A percentile compares a stretch with the other conserved stretches of the same genome.
Conservation (phyloP, 2,329 filamentous ascomycete species). For the Catunica adiposa region DNA sequence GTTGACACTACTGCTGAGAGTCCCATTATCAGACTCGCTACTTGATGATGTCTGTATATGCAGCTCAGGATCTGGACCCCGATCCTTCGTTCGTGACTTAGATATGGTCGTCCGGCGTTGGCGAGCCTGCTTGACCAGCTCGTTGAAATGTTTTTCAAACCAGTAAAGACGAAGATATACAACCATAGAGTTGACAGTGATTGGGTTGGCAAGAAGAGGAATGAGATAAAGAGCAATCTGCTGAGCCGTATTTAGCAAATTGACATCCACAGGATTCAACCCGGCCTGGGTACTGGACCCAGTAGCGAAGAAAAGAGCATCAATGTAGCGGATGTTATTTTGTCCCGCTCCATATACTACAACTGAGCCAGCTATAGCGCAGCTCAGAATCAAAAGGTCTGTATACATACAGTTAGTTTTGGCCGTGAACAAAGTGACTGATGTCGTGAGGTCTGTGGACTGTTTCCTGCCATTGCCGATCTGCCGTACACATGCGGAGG, state of each 20-base stretch:
- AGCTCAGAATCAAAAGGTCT: slow-evolving; percentile 68
- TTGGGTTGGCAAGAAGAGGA: slow-evolving; percentile 62
- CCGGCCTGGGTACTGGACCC: slow-evolving; percentile 85
- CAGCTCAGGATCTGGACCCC: slow-evolving; percentile 21
- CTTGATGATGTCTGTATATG: slow-evolving; percentile 14
- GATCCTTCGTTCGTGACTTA: slow-evolving; percentile 25
- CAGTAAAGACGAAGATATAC: slow-evolving; percentile 90
- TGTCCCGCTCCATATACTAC: slow-evolving; percentile 48
- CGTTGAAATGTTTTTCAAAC: slow-evolving; percentile 93
- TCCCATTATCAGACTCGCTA: slow-evolving; percentile 1
- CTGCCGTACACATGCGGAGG: not conserved
- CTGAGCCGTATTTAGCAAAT: slow-evolving; percentile 51
- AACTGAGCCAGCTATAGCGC: slow-evolving; percentile 58
- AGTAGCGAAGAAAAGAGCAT: slow-evolving; percentile 75
- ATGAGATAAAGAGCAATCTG: slow-evolving; percentile 58
- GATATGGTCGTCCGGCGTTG: slow-evolving; percentile 48
- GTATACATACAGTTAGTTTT: not conserved
- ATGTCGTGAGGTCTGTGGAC: not conserved
- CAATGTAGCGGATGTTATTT: slow-evolving; percentile 56
- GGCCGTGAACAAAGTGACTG: not conserved
- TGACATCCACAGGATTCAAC: slow-evolving; percentile 63
- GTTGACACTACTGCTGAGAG: slow-evolving; percentile 13
- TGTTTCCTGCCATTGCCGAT: slow-evolving; percentile 1
- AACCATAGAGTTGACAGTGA: slow-evolving; percentile 68
- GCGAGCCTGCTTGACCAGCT: slow-evolving; percentile 59